Evolutionary conservation across 2,329 filamentous ascomycete species (phyloP), one percentile per base, ranked within the genome.

Genomic region (Pseudogymnoascus sp.): DNA sequence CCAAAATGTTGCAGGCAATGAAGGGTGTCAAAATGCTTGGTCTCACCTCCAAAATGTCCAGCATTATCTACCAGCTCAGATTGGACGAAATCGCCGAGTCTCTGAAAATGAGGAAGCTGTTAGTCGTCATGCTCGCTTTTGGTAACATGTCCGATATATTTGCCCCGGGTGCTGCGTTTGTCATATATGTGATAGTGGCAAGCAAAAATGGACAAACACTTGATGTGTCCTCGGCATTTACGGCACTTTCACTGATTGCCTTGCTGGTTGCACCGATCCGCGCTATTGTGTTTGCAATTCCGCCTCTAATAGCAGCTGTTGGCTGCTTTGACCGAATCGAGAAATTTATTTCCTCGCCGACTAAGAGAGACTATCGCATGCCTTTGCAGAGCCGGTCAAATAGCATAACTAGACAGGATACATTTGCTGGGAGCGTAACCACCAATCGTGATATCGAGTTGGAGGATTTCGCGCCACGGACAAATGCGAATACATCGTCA

Each of bases 321-420:
- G 75, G 75, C 0, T 78, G 76, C 10, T 70, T 79, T 58, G 69
- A 69, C n/a, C 70, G 77, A 1, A 77, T 79, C 5, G 71, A 79
- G 39, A 65, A 64, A 5, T 79, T 48, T 29, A 48, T 48, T n/a
- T 48, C 42, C 3, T 48, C 42, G n/a, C 25, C 42, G 25, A 48
- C 25, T 5, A 48, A 48, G 29, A 48, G 13, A 2, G 42, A 67
- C 42, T 64, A 70, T 42, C 63, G 68, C 10, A 48, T 70, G 9
- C 66, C 66, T 33, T 42, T 68, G 25, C 40, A 59, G 9, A 9
- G 35, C 31, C 31, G 13, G 21, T 45, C 58, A 45, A 58, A 58
- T 29, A 12, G 48, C 37, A 10, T 33, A 60, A 21, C 33, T 63
- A 35, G 64, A 59, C 9, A 40, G 60, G 37, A 67, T 67, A 62